These are phyloP conservation scores for Xylaria longipes DNA, from an alignment of 495 filamentous ascomycete species.

Conservation along the genomic window DNA sequence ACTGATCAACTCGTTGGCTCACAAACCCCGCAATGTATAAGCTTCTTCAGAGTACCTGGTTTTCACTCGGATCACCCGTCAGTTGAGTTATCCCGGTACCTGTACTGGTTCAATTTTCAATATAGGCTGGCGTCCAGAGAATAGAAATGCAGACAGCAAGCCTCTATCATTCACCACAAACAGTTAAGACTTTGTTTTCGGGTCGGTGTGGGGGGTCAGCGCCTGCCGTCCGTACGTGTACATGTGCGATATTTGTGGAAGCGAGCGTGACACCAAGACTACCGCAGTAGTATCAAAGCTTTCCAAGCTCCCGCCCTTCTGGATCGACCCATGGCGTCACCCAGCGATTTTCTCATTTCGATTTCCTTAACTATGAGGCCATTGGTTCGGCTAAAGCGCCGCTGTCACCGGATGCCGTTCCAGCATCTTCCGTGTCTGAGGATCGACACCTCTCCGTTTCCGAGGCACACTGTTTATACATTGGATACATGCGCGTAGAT, in stretches of 20 bases:
- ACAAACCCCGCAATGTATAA: conserved; percentile 12
- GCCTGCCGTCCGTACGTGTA: not conserved
- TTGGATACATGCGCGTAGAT: not conserved
- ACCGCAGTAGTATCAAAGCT: conserved; percentile 12
- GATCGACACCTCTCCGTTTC: conserved; percentile 12
- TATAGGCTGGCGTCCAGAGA: not conserved
- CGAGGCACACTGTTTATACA: conserved; percentile 2
- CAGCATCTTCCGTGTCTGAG: conserved; percentile 13
- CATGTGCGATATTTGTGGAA: not conserved
- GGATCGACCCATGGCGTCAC: conserved; percentile 25
- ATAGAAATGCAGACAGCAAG: not conserved
- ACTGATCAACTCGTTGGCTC: not conserved
- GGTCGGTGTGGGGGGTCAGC: not conserved
- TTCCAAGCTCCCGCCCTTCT: conserved; percentile 28
- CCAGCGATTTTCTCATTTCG: conserved; percentile 17
- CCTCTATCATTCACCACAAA: not conserved
- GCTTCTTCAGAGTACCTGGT: not conserved
- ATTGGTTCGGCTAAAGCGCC: conserved; percentile 26
- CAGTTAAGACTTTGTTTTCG: not conserved
- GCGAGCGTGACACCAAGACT: conserved; percentile 13
- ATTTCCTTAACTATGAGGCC: conserved; percentile 10
- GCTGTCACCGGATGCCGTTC: conserved; percentile 24
- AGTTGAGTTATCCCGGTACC: not conserved
- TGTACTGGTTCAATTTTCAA: not conserved
- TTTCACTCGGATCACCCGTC: not conserved